Base-by-base conservation (phyloP, 768 basidiomycete species). In the Pleurotus sapidus region DNA sequence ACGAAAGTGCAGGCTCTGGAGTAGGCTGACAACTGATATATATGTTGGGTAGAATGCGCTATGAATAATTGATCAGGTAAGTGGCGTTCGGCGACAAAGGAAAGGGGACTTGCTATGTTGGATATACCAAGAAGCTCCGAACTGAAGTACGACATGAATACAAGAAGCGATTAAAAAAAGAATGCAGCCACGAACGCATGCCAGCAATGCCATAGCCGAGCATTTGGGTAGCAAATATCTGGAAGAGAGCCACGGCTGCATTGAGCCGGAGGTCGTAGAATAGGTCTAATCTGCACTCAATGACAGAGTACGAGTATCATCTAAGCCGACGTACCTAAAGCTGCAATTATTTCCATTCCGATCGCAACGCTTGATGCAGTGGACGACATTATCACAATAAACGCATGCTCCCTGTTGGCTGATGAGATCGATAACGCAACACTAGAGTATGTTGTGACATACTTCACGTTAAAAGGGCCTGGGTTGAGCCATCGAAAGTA, bases 401-500 rank as follows among this genome's bases (percentile, higher is more conserved):
- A 74, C 0, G 81, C 79, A 59, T 84, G 82, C 62, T 83, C 82
- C 56, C 70, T 72, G 51, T 49, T 11, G 5, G 20, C 6, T 2
- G 15, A 24, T 24, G 30, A 49, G 48, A 15, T 49, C 48, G 24
- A 27, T 14, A 24, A 27, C 23, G 20, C 9, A 18, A 27, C 18
- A 49, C 2, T 23, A 30, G n/a, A 25, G 18, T 25, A 4, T 34
- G 30, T 34, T 34, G 30, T 0, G 8, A 42, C 66, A 46, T 30
- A 76, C 78, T 82, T 82, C 66, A 83, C 79, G 63, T 83, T 84
- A 70, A 84, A 84, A 6, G 82, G 81, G 0, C 82, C 81, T 11
- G 82, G 82, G 60, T 84, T 84, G 3, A 84, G 64, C 63, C 76
- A 78, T 5, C 71, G 65, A 76, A 77, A 83, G 30, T 62, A 66